A percentile compares a stretch with the other conserved stretches of the same genome.
phyloP scores from a whole-genome alignment of 1,284 basidiomycete genomes.

The Xerocomus minutiporus region DNA sequence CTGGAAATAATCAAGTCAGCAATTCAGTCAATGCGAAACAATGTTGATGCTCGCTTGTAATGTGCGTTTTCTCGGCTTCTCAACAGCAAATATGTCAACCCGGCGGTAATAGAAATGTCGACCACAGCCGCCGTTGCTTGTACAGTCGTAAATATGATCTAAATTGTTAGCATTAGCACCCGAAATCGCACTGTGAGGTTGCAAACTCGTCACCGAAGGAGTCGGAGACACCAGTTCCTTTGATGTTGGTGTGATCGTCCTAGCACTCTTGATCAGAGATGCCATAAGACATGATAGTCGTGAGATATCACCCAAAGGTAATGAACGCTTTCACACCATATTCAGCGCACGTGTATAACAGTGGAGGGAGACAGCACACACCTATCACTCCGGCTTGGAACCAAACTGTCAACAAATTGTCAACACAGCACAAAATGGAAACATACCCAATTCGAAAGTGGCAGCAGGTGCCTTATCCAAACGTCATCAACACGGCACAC shows the following conservation, averaged over 20 bases:
- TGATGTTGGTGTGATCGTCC: slow-evolving; percentile 15
- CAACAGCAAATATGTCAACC: slow-evolving; percentile 12
- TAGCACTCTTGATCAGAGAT: slow-evolving; percentile 6
- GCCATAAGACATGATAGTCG: not conserved
- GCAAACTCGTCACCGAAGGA: slow-evolving; percentile 8
- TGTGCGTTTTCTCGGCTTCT: slow-evolving; percentile 18
- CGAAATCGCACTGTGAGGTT: not conserved
- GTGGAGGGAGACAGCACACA: slow-evolving; percentile 6
- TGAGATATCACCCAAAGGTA: slow-evolving; percentile 13
- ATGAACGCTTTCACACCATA: slow-evolving; percentile 6
- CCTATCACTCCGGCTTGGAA: slow-evolving; percentile 15
- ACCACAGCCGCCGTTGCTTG: slow-evolving; percentile 8
- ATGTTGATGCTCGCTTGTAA: slow-evolving; percentile 4
- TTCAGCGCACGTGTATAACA: slow-evolving; percentile 1
- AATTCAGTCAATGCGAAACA: not conserved
- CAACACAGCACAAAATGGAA: not conserved
- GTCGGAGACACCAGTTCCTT: slow-evolving; percentile 9
- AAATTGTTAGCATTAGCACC: slow-evolving; percentile 1
- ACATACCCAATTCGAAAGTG: slow-evolving; percentile 17
- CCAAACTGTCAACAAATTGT: not conserved
- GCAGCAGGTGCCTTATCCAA: slow-evolving; percentile 16
- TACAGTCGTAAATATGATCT: slow-evolving; percentile 15
- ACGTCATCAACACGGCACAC: slow-evolving; percentile 6
- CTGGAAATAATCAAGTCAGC: not conserved
- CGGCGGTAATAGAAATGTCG: slow-evolving; percentile 18